Evolutionary conservation across 371 early-diverging fungal genomes (phyloP), one percentile per base, ranked within the genome.

Genomic region (Syncephalastrum sp.): DNA sequence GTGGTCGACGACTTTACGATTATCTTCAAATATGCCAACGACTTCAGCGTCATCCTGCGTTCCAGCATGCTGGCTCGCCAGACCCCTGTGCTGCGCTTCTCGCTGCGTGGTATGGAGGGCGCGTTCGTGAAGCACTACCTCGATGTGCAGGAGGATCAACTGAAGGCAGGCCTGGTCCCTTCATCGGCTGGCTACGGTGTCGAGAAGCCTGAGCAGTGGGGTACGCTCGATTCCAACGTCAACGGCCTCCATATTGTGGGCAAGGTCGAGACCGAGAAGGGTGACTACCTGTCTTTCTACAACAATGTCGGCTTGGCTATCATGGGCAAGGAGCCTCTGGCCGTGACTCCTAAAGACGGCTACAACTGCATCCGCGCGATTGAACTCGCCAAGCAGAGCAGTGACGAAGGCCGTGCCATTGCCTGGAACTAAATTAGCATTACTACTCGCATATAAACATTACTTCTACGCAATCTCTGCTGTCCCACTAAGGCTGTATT

Each of bases 131-230:
- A 88, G 69, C 74, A 82, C 47, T 77, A 84, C 25, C 64, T 89
- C 46, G 91, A 91, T 63, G 83, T 84, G 3, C 91, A 91, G 63
- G 91, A 91, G 54, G 82, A 79, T 45, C 91, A 90, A 57, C 79
- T 90, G 47, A 87, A 87, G 66, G 65, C 71, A 3, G 88, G 87
- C 10, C 24, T 81, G 16, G 65, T 82, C 1, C 89, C 88, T 5
- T 61, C 61, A 4, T 64, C 73, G 33, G 49, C 70, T 13, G 71
- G 54, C 2, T 87, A 75, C 57, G 89, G 88, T 46, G 54, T 84
- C 25, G 91, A 89, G 42, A 50, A 50, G 0, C 58, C 64, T 15
- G 64, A 62, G 1, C 64, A 61, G 27, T 84, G 76, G 74, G 87
- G 89, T 54, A 67, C 71, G 5, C 61, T 90, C 43, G 81, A 85